phyloP scores from a whole-genome alignment of 2,329 filamentous ascomycete species.

The Pseudophaeomoniella oleicola region DNA sequence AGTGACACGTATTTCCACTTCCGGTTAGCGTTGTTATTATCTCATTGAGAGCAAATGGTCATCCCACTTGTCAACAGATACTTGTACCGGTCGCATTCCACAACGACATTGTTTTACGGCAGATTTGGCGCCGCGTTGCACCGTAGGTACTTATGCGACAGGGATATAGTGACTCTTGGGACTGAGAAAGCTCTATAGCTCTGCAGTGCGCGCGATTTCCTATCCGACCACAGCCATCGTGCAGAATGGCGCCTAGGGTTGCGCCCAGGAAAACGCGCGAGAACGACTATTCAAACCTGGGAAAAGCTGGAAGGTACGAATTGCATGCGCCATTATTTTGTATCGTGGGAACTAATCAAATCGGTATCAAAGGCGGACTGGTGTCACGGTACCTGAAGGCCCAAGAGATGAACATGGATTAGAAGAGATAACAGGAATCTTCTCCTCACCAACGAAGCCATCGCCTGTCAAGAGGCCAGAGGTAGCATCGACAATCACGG shows the following conservation, averaged over 20 bases:
- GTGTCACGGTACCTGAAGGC: conserved; percentile 66
- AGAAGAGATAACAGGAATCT: conserved; percentile 73
- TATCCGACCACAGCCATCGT: background rate
- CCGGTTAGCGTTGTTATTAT: background rate
- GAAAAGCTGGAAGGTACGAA: conserved; percentile 28
- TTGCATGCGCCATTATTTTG: conserved; percentile 1
- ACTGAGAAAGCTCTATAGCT: background rate
- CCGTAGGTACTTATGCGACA: background rate
- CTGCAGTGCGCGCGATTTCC: background rate
- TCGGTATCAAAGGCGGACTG: conserved; percentile 58
- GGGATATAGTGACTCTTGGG: background rate
- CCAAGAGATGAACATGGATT: conserved; percentile 83
- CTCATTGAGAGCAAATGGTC: background rate
- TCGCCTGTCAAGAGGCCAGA: conserved; percentile 26
- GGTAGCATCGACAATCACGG: conserved; percentile 8
- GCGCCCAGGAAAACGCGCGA: conserved; percentile 23
- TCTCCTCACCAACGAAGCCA: conserved; percentile 66
- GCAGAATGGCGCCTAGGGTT: conserved; percentile 7
- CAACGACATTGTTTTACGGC: background rate
- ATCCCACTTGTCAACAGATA: background rate
- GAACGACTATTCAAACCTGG: conserved; percentile 32
- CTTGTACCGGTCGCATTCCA: background rate
- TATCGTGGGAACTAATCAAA: conserved; percentile 5
- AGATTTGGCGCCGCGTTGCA: background rate
- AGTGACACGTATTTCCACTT: background rate